Evolutionary conservation across 495 filamentous ascomycete species (phyloP), one percentile per base, ranked within the genome.

Genomic region (Platismatia glauca): DNA sequence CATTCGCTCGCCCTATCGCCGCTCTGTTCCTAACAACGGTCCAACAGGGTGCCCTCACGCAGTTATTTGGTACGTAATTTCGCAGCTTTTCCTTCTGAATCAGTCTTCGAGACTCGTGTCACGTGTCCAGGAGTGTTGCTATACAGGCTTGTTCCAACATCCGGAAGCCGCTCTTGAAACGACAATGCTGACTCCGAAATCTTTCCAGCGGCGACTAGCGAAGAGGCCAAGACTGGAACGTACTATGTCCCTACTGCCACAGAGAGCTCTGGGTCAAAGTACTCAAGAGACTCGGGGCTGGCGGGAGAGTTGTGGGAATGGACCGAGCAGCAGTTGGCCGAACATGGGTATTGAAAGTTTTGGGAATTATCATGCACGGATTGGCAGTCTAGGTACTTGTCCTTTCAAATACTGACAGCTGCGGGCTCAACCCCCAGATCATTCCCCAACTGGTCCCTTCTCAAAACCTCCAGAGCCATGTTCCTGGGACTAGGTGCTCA

Each of bases 161-260:
- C 31, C 11, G 24, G 13, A 16, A 7, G 4, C 24, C 48, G 48
- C 27, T 52, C 13, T 29, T 31, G 48, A 52, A 31, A 52, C 16
- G 48, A 15, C 15, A 52, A 52, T 29, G 27, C 48, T 52, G 15
- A 52, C 15, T 5, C 13, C 24, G 3, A 52, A 52, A 52, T 16
- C 24, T 52, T 52, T 52, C 48, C 27, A 52, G 79, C 76, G 13
- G 73, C 72, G 1, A 66, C 66, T 3, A 73, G 50, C 65, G 68
- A 68, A n/a, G 66, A 72, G 1, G 46, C 84, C 15, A 63, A 70
- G 29, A 81, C 75, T 46, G 83, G 83, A 0, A 77, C 71, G 24
- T 87, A 81, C 68, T 87, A 86, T 69, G 73, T 76, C 52, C 84
- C 82, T 11, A 70, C 86, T 43, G 82, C 81, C 8, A 69, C 74